phyloP scores from a whole-genome alignment of 164 flowering plant species.

The Piper betle region DNA sequence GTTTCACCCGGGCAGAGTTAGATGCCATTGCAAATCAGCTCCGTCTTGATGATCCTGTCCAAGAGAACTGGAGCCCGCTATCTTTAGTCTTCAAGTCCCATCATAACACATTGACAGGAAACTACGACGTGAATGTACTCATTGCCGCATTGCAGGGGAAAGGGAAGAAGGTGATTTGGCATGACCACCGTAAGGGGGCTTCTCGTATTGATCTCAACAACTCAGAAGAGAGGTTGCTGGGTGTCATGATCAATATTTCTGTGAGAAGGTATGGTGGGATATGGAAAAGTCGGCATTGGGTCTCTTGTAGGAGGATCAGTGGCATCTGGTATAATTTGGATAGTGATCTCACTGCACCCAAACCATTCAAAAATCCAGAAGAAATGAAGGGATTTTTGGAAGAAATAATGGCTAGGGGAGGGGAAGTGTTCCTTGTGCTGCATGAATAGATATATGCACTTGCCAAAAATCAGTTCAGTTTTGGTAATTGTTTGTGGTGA shows the following conservation, averaged over 20 bases:
- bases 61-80: slow-evolving; percentile 41
- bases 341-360: slow-evolving; percentile 67
- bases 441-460: no score
- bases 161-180: slow-evolving; percentile 81
- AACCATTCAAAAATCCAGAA: slow-evolving; percentile 31
- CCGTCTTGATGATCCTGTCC: slow-evolving; percentile 39
- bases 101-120: no score
- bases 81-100: slow-evolving; percentile 72
- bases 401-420: slow-evolving; percentile 32
- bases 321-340: slow-evolving; percentile 93
- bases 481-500: background rate
- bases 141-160: slow-evolving; percentile 68
- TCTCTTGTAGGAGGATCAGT: slow-evolving; percentile 46
- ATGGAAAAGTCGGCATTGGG: slow-evolving; percentile 88
- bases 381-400: slow-evolving; percentile 65
- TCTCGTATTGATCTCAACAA: slow-evolving; percentile 44
- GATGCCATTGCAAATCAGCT: slow-evolving; percentile 50
- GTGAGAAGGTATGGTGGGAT: slow-evolving; percentile 60
- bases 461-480: slow-evolving; percentile 3
- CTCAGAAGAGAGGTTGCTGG: slow-evolving; percentile 41
- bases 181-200: slow-evolving; percentile 62
- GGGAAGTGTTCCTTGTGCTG: slow-evolving; percentile 62
- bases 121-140: slow-evolving; percentile 81
- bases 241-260: slow-evolving; percentile 66
- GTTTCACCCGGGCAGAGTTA: slow-evolving; percentile 51